Evolutionary conservation across 2,329 filamentous ascomycete species (phyloP), one percentile per base, ranked within the genome.

Genomic region (Tolypocladium paradoxum): DNA sequence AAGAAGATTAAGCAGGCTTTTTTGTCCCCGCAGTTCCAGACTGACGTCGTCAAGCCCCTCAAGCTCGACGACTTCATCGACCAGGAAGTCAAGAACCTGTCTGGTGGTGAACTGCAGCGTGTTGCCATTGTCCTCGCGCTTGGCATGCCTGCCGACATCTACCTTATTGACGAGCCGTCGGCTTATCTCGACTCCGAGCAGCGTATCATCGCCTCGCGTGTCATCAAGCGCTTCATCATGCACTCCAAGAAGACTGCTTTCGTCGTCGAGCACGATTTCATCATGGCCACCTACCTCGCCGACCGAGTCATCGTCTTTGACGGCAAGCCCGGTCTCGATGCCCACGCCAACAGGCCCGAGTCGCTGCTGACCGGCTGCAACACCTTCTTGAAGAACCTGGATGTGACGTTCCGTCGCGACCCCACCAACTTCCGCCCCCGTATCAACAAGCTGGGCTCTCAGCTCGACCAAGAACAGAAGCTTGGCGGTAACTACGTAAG

Each of bases 171-270:
- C 68, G 93, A 99, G 76, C 93, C 93, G 48, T 93, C 88, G 61
- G 91, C 91, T 57, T 99, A 99, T 73, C 87, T 99, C 55, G 93
- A 99, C 71, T 97, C 93, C 49, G 93, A 99, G 76, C 93, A 99
- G 76, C 92, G 93, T 87, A 96, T 99, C 67, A 85, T 99, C 64
- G 92, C 91, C 57, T 87, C 92, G 47, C 87, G 91, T 68, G 95
- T 99, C 68, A 99, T 99, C 77, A 99, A 99, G 81, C 87, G 93
- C 61, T 99, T 95, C 81, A 99, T 99, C 73, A 99, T 99, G 93
- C 92, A 99, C 78, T 85, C 90, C 64, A 97, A 97, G 84, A 97
- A 97, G 83, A 99, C 93, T 0, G 93, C 93, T 50, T 99, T 99
- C 71, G 84, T 99, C 62, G 92, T 99, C 69, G 93, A 99, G 84